Conservation (phyloP, 2,329 filamentous ascomycete genomes). For the Chalaropsis ovoidea region DNA sequence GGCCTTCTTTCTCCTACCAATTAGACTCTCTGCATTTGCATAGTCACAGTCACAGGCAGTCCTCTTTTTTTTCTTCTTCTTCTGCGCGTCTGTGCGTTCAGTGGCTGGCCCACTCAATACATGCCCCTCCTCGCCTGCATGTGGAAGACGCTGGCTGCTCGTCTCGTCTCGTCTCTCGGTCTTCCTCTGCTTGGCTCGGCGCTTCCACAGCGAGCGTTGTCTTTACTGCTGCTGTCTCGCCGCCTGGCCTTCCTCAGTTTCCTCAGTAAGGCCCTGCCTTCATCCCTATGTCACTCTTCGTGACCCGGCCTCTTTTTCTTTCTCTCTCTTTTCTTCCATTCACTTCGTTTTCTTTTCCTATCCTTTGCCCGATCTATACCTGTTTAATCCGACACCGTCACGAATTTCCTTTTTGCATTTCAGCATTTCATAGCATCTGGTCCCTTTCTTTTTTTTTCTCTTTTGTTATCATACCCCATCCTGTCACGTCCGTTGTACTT, state of each 20-base stretch:
- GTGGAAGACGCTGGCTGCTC: not conserved
- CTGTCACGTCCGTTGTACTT: constrained; percentile 12
- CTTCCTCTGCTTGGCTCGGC: not conserved
- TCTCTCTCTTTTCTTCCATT: not conserved
- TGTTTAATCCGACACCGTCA: constrained; percentile 17
- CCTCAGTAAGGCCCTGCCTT: too few species aligned
- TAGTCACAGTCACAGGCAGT: not conserved
- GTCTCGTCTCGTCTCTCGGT: not conserved
- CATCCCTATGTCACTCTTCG: constrained; percentile 4
- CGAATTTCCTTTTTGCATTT: constrained; percentile 10
- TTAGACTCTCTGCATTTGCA: not conserved
- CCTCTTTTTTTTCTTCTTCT: not conserved
- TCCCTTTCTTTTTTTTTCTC: constrained; percentile 1
- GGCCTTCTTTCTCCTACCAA: not conserved
- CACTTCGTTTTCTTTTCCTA: constrained; percentile 3
- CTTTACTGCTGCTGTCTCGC: not conserved
- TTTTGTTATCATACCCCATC: constrained; percentile 17
- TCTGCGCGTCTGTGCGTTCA: not conserved
- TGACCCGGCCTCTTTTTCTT: not conserved
- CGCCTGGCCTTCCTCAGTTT: not conserved
- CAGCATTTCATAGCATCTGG: constrained; percentile 16
- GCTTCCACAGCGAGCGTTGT: not conserved
- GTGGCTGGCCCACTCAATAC: constrained; percentile 15
- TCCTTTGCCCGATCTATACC: constrained; percentile 11
- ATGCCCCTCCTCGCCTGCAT: not conserved